Base-by-base conservation (phyloP, 2,329 filamentous ascomycete genomes). In the Colletotrichum orchidophilum region DNA sequence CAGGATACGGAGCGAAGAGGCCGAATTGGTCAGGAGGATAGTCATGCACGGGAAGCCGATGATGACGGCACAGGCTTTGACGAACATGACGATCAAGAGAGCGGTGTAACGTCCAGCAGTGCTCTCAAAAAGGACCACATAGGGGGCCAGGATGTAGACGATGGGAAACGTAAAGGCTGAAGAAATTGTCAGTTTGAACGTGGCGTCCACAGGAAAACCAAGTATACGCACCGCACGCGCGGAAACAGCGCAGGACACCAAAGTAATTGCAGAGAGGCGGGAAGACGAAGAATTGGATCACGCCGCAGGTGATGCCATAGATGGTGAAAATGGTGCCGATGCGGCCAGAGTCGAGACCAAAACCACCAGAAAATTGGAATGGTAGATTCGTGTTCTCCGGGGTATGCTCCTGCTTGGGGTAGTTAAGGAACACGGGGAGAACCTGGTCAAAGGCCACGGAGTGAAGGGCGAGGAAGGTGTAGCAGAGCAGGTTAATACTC, bases 11-110 rank as follows among this genome's bases (percentile, higher is more conserved):
- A 93, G 92, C 8, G 92, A 95, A 0, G 95, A 94, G 0, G 95
- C 93, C 18, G 94, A 92, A 80, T 98, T 97, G 71, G 94, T 93
- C 33, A 98, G 87, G 58, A 98, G 86, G 75, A 98, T 98, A 6
- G 94, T 97, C 29, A 89, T 92, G 77, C 94, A 96, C 0, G 96
- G 96, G 79, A 98, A 98, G 1, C 93, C 93, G 77, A 98, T 92
- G 74, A 97, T 96, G 70, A 91, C 90, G 49, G 88, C 89, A 65
- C 93, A 87, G 11, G 92, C 92, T 80, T 97, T 97, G 76, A 91
- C 75, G 52, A 94, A 81, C 85, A 98, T 91, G 46, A 97, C 83
- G 0, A 81, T 70, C 66, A 95, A 86, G 60, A 97, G 85, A n/a
- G 84, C 87, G 1, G 83, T 80, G 75, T 93, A 88, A 63, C 93